phyloP scores from a whole-genome alignment of 768 basidiomycete species.

The Russula lepida region DNA sequence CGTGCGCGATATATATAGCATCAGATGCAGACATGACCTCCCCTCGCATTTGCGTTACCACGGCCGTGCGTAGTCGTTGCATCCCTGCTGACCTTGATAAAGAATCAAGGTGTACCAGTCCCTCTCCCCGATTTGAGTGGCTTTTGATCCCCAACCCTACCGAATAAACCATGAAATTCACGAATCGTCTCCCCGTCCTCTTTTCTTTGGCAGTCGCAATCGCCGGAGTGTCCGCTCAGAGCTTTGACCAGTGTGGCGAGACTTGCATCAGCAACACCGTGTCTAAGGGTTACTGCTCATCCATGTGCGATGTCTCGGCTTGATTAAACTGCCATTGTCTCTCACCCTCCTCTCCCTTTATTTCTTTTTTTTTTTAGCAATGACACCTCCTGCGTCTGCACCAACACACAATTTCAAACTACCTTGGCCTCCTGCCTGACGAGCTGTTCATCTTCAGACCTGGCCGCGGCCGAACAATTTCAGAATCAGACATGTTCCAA shows the following conservation, averaged over 20 bases:
- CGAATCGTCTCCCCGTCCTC: background rate
- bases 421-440: slow-evolving; percentile 29
- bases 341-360: background rate
- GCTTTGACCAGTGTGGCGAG: background rate
- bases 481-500: slow-evolving; percentile 28
- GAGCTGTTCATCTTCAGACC: slow-evolving; percentile 30
- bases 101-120: too few relatives aligned
- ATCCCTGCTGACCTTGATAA: background rate
- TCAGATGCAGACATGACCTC: background rate
- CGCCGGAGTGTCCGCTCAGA: background rate
- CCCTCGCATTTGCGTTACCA: background rate
- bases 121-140: background rate
- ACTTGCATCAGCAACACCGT: background rate
- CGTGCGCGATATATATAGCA: background rate
- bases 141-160: background rate
- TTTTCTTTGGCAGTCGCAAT: background rate
- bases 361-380: slow-evolving; percentile 26
- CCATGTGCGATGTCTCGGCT: background rate
- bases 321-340: background rate
- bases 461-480: slow-evolving; percentile 25
- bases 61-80: background rate
- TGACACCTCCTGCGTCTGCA: slow-evolving; percentile 34
- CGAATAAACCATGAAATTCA: background rate
- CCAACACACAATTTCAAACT: slow-evolving; percentile 30
- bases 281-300: background rate